Evolutionary conservation across 1,139 yeast genomes (phyloP), one percentile per base, ranked within the genome.

Genomic region (Eremothecium sinecaudum): DNA sequence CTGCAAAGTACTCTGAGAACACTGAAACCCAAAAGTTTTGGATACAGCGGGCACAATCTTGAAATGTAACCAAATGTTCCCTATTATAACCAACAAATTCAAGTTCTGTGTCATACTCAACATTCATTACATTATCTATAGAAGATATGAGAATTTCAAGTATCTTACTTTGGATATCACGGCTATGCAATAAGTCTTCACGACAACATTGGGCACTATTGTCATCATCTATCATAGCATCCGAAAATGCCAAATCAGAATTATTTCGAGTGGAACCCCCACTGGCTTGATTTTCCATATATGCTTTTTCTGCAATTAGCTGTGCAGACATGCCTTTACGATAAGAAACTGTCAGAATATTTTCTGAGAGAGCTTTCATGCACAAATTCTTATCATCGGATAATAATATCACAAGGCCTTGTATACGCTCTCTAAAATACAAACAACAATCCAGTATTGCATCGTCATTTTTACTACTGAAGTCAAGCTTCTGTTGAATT

Each of bases 381-480:
- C 95, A 83, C 14, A 87, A 62, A 51, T 86, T 86, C 46, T 77
- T 79, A 53, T 87, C 97, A 53, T 86, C 81, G 0, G 94, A 79
- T 34, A 84, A 49, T 20, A 82, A 56, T 4, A 84, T 69, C 4
- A 79, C 79, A 33, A 83, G 61, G 28, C 67, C 62, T 12, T 51
- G 41, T 10, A 66, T 53, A 17, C 53, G 52, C 15, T 64, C 56
- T 41, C 70, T 66, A 40, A 77, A 75, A 50, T 69, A 86, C 18
- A 79, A 49, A 47, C 94, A 80, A 52, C 95, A 84, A 56, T 87
- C 96, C 23, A 86, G 58, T 41, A 87, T 86, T 0, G 94, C 70
- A 48, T 86, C 94, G 53, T 87, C 97, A 37, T 81, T 79, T 0
- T 41, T 42, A 1, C 75, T 54, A 5, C 51, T 34, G 33, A 48